These are phyloP conservation scores for Lepidium aucheri DNA, from an alignment of 345 rosid species.

Conservation along the genomic window DNA sequence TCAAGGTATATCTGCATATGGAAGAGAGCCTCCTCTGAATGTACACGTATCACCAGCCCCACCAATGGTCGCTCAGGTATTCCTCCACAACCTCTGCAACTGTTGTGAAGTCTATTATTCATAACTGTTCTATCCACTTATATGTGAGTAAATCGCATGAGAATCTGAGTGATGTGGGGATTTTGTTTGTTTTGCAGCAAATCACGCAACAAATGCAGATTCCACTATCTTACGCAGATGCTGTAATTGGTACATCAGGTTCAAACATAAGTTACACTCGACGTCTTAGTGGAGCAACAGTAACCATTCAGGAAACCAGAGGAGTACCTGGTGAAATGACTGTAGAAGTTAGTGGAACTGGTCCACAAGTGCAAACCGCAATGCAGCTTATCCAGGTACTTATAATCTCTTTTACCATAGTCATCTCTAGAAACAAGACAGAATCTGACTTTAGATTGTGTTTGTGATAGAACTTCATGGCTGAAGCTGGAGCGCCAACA, in stretches of 20 bases:
- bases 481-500: constrained; percentile 71
- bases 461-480: constrained; percentile 84
- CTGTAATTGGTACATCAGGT: constrained; percentile 96
- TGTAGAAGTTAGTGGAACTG: constrained; percentile 95
- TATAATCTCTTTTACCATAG: neutral
- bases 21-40: constrained; percentile 81
- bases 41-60: constrained; percentile 69
- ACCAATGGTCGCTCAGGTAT: constrained; percentile 93
- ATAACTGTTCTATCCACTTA: neutral
- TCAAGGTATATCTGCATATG: constrained; percentile 94
- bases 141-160: neutral
- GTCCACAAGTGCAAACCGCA: constrained; percentile 94
- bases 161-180: neutral
- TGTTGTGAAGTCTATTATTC: neutral
- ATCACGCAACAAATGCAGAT: constrained; percentile 92
- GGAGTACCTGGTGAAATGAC: constrained; percentile 99
- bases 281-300: constrained; percentile 95
- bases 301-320: constrained; percentile 91
- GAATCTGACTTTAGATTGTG: neutral
- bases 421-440: neutral
- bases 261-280: constrained; percentile 94
- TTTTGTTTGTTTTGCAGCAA: constrained; percentile 34
- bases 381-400: constrained; percentile 89
- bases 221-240: constrained; percentile 86
- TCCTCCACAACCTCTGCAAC: neutral